phyloP scores from a whole-genome alignment of 78 protist genomes.

The Planoprotostelium fungivorum region DNA sequence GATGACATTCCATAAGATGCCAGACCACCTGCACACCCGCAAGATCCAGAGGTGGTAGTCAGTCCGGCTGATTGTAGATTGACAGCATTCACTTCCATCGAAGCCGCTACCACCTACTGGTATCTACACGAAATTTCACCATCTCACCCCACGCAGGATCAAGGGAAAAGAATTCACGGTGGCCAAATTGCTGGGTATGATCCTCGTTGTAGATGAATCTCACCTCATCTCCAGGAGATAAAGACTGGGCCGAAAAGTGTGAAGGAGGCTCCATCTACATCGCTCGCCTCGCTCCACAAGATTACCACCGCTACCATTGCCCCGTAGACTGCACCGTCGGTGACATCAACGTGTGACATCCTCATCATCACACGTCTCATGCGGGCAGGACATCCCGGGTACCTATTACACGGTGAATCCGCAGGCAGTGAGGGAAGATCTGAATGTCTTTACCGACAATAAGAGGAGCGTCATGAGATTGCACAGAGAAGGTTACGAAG shows the following conservation, averaged over 20 bases:
- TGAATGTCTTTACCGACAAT: constrained; percentile 66
- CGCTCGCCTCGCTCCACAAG: constrained; percentile 79
- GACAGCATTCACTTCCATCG: constrained; percentile 40
- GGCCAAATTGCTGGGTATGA: not conserved
- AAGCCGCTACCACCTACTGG: constrained; percentile 29
- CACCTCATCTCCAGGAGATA: constrained; percentile 20
- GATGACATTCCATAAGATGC: constrained; percentile 6
- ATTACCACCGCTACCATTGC: constrained; percentile 77
- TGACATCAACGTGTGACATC: constrained; percentile 1
- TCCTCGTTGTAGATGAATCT: not conserved
- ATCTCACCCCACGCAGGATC: constrained; percentile 47
- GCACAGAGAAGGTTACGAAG: constrained; percentile 18
- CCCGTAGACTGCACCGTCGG: constrained; percentile 58
- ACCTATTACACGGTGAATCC: constrained; percentile 73
- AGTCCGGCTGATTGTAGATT: constrained; percentile 74
- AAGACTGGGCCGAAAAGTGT: constrained; percentile 19
- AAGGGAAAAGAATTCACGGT: constrained; percentile 57
- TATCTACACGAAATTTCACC: not conserved
- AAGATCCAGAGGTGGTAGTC: constrained; percentile 22
- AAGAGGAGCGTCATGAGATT: constrained; percentile 39
- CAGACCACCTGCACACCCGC: constrained; percentile 41
- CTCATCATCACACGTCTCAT: not conserved
- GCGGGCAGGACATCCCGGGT: constrained; percentile 36
- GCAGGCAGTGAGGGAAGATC: constrained; percentile 60
- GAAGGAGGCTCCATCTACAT: constrained; percentile 65